Base-by-base conservation (phyloP, 1,139 yeast genomes). In the Pichia norvegensis region DNA sequence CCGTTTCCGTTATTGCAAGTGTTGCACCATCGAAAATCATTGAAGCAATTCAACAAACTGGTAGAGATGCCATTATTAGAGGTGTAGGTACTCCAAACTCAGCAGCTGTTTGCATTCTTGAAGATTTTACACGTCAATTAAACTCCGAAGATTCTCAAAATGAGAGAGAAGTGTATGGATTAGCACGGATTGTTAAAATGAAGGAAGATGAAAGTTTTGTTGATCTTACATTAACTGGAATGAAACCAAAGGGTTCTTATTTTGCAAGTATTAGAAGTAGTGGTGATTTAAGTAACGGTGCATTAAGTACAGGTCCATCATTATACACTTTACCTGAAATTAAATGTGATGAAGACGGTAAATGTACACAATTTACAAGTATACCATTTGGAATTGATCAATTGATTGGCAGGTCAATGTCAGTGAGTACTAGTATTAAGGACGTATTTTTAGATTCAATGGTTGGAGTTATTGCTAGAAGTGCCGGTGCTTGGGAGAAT, bases 401-500 rank as follows among this genome's bases (percentile, higher is more conserved):
- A 36, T 65, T 88, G 44, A 85, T 90, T 54, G 97, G 97, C 13
- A 72, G 97, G 51, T 78, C 92, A 23, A 70, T 92, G 46, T 79
- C 84, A 1, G 75, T 90, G 16, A 42, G 46, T 36, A 23, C 16
- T 2, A 63, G 68, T 42, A 69, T 70, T 35, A 60, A 61, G 14
- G 50, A 58, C 33, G 68, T 72, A 2, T 55, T 68, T 38, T 47
- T 62, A 4, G 74, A 70, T 46, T 75, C 81, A 6, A 69, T 81
- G 43, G 85, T 78, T 42, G 97, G 97, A 22, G 95, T 92, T 27
- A 79, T 92, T 62, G 97, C 97, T 2, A 76, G 97, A 60, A 84
- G 95, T 57, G 97, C 98, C 1, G 98, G 98, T 13, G 85, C 81
- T 17, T 92, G 97, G 97, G 95, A 92, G 60, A 92, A 92, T 65